A percentile compares a stretch with the other conserved stretches of the same genome.
Evolutionary conservation across 2,329 filamentous ascomycete genomes (phyloP).

Genomic region (Fusarium sp.): DNA sequence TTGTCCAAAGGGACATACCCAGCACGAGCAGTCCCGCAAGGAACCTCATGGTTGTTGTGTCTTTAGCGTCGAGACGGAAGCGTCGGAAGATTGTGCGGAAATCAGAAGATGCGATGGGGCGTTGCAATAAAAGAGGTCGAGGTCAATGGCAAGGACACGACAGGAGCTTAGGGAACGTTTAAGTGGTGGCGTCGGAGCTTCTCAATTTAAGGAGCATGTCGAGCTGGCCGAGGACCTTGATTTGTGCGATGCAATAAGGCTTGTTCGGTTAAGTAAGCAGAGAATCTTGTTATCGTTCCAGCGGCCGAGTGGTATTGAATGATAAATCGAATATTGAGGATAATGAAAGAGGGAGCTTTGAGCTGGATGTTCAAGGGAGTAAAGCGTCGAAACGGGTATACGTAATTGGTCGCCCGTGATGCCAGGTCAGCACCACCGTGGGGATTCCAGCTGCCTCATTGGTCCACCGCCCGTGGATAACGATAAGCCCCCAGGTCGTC

Average conservation of each 20-base stretch:
- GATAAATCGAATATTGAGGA: conserved; percentile 1
- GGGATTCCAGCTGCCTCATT: conserved; percentile 21
- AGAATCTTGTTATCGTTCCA: background rate
- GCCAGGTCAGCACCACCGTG: conserved; percentile 40
- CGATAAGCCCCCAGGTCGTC: conserved; percentile 35
- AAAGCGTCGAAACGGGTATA: conserved; percentile 31
- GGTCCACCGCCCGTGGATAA: conserved; percentile 13
- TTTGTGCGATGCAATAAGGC: conserved; percentile 2
- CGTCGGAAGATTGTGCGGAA: conserved; percentile 15
- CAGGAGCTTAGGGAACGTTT: conserved; percentile 30
- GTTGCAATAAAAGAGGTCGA: conserved; percentile 18
- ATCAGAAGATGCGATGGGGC: conserved; percentile 1
- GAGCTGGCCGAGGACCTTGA: conserved; percentile 16
- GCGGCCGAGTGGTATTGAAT: background rate
- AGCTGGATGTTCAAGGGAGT: conserved; percentile 10
- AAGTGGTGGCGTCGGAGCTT: conserved; percentile 34
- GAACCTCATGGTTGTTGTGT: conserved; percentile 60
- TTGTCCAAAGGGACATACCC: conserved; percentile 63
- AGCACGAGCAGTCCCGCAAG: conserved; percentile 61
- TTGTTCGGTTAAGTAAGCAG: background rate
- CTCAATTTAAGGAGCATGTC: conserved; percentile 39
- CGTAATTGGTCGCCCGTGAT: conserved; percentile 43
- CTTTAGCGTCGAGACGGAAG: conserved; percentile 17
- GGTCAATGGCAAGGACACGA: conserved; percentile 6
- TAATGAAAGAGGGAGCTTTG: conserved; percentile 26